Evolutionary conservation across 1,284 basidiomycete genomes (phyloP).

Genomic region (Naganishia sp.): DNA sequence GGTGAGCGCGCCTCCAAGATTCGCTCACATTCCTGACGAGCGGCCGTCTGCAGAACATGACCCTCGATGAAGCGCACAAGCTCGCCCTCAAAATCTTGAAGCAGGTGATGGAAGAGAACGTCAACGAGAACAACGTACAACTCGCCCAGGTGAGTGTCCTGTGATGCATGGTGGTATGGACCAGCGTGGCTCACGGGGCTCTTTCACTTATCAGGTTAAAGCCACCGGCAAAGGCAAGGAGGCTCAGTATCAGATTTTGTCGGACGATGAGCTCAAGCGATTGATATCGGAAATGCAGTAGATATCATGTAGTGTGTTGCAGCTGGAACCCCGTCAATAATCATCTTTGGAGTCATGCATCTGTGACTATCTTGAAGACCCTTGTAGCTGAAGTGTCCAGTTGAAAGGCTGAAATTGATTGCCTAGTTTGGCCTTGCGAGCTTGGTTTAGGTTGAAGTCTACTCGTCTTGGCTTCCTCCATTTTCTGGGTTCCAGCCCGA

Average conservation of each 20-base stretch:
- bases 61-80: slow-evolving; percentile 80
- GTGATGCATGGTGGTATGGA: not conserved
- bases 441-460: slow-evolving; percentile 69
- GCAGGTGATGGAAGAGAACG: slow-evolving; percentile 99
- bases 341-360: no score
- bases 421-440: slow-evolving; percentile 61
- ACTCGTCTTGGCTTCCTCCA: slow-evolving; percentile 80
- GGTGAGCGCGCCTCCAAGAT: slow-evolving; percentile 57
- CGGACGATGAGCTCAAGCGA: slow-evolving; percentile 29
- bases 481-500: slow-evolving; percentile 81
- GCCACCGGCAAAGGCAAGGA: slow-evolving; percentile 18
- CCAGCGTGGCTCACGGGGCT: no score
- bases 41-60: slow-evolving; percentile 73
- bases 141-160: slow-evolving; percentile 75
- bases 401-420: slow-evolving; percentile 54
- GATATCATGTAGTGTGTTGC: not conserved
- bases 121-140: slow-evolving; percentile 97
- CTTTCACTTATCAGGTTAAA: slow-evolving; percentile 17
- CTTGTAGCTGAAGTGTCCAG: slow-evolving; percentile 49
- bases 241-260: slow-evolving; percentile 34
- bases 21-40: not conserved
- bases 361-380: not conserved
- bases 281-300: slow-evolving; percentile 33
- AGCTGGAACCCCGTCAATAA: no score
- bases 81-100: slow-evolving; percentile 88